phyloP scores from a whole-genome alignment of 257 asterid genomes.

The Ajuga chamaepitys region DNA sequence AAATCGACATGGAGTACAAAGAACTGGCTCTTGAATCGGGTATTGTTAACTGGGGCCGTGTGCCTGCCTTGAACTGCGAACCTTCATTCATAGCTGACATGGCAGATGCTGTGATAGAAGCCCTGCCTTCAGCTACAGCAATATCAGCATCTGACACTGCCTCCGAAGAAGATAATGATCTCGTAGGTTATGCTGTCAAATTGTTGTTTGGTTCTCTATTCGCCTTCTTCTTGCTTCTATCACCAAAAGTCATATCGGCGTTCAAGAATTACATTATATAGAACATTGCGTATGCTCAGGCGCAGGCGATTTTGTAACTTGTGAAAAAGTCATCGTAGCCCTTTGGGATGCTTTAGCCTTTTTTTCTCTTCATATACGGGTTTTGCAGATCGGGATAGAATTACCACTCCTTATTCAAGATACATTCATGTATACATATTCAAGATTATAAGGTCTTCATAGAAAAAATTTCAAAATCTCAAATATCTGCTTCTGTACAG shows the following conservation, averaged over 20 bases:
- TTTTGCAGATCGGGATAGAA: no score
- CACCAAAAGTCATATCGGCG: slow-evolving; percentile 41
- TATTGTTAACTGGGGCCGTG: slow-evolving; percentile 89
- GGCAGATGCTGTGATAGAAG: slow-evolving; percentile 91
- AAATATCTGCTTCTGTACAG: no score
- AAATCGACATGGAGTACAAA: slow-evolving; percentile 92
- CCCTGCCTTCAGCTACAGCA: slow-evolving; percentile 70
- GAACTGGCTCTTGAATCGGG: slow-evolving; percentile 87
- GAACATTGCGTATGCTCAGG: no score
- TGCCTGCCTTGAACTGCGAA: slow-evolving; percentile 91
- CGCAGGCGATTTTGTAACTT: no score
- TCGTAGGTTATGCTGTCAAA: slow-evolving; percentile 34
- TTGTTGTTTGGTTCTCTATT: slow-evolving; percentile 68
- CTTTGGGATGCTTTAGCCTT: no score
- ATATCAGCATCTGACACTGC: slow-evolving; percentile 33
- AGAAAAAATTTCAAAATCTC: no score
- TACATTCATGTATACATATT: no score
- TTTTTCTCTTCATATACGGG: no score
- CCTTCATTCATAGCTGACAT: slow-evolving; percentile 74
- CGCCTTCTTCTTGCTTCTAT: slow-evolving; percentile 64
- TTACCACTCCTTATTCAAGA: no score
- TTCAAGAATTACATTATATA: slow-evolving; percentile 38
- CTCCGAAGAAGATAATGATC: slow-evolving; percentile 35
- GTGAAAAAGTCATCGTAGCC: no score
- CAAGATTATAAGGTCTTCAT: no score